Conservation (phyloP, 192 early-diverging fungal species). For the Coemansia asiatica region DNA sequence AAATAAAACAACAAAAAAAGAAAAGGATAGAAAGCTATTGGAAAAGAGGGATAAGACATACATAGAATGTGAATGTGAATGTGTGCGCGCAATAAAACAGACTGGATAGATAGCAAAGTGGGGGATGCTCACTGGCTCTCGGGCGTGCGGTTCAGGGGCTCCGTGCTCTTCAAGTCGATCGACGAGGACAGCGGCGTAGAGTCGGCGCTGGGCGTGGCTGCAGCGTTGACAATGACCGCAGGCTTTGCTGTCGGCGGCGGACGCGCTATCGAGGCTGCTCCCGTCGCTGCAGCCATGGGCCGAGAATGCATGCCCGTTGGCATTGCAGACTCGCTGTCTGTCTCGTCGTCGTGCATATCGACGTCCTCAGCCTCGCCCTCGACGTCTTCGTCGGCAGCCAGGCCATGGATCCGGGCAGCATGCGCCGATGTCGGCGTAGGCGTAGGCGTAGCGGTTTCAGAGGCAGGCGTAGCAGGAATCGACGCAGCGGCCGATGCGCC, state of each 20-base stretch:
- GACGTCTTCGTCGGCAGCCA: slow-evolving; percentile 17
- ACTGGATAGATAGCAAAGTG: not conserved
- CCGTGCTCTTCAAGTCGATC: not conserved
- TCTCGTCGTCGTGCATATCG: slow-evolving; percentile 51
- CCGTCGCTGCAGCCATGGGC: not conserved
- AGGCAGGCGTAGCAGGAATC: slow-evolving; percentile 34
- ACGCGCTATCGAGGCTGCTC: slow-evolving; percentile 3
- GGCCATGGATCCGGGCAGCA: not conserved
- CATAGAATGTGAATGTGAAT: not conserved
- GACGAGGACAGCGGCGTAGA: not conserved
- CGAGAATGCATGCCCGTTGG: not conserved
- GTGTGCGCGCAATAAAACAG: not conserved
- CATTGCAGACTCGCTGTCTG: slow-evolving; percentile 10
- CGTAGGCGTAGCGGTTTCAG: slow-evolving; percentile 31
- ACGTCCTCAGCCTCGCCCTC: slow-evolving; percentile 50
- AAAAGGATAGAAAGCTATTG: not conserved
- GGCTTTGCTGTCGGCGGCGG: slow-evolving; percentile 43
- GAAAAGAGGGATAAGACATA: slow-evolving; percentile 2
- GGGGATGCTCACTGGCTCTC: slow-evolving; percentile 2
- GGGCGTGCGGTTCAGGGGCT: slow-evolving; percentile 4
- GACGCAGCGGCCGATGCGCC: slow-evolving; percentile 21
- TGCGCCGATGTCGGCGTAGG: slow-evolving; percentile 11
- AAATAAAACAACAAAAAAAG: not conserved
- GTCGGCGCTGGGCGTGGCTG: not conserved
- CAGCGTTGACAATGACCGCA: slow-evolving; percentile 6